Evolutionary conservation across 2,329 filamentous ascomycete genomes (phyloP).

Genomic region (Rutstroemia sp.): DNA sequence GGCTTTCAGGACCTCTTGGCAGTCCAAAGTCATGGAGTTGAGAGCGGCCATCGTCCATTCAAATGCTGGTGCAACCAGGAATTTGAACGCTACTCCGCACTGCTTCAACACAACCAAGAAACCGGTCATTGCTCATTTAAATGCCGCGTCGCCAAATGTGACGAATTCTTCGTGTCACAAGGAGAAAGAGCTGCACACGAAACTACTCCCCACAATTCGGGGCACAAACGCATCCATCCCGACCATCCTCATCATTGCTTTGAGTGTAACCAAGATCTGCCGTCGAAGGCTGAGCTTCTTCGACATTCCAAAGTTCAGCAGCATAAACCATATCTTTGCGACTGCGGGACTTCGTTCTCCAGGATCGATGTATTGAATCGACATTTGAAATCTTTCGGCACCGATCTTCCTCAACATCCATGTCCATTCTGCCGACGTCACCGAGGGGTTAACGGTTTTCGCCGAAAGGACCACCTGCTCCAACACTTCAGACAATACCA

Average conservation of each 20-base stretch:
- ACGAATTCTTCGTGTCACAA: slow-evolving; percentile 1
- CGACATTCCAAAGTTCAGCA: slow-evolving; percentile 11
- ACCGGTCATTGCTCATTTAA: not conserved
- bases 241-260: slow-evolving; percentile 8
- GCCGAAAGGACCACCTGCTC: slow-evolving; percentile 32
- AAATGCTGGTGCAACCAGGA: not conserved
- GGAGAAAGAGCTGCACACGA: slow-evolving; percentile 11
- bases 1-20: not conserved
- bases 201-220: not conserved
- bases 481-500: slow-evolving; percentile 34
- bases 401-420: slow-evolving; percentile 18
- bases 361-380: slow-evolving; percentile 25
- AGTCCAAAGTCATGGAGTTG: no score
- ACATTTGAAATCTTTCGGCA: slow-evolving; percentile 21
- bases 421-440: slow-evolving; percentile 30
- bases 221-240: slow-evolving; percentile 4
- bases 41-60: not conserved
- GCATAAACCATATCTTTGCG: slow-evolving; percentile 14
- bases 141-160: not conserved
- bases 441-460: slow-evolving; percentile 30
- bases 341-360: slow-evolving; percentile 25
- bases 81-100: not conserved
- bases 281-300: slow-evolving; percentile 11
- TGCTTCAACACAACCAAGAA: not conserved
- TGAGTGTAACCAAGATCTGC: slow-evolving; percentile 7